Base-by-base conservation (phyloP, 2,329 filamentous ascomycete species). In the Rutstroemia sp. region DNA sequence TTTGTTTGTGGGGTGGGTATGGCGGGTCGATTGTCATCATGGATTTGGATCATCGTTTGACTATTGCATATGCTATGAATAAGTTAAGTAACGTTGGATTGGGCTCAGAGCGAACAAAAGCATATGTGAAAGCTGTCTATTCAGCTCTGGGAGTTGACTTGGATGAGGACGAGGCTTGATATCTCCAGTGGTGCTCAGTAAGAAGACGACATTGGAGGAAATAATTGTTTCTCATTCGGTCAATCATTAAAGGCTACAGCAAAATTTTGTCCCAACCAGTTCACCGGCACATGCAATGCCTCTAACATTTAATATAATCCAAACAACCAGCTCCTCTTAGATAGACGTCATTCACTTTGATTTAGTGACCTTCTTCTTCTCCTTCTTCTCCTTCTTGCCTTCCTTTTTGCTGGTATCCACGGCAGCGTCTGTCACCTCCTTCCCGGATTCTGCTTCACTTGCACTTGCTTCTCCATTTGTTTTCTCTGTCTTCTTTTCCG, bases 1-100 rank as follows among this genome's bases (percentile, higher is more conserved):
- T 65, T 3, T 71, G 69, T 46, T 75, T 70, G 55, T 77, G 76
- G 75, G 68, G 70, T 23, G 76, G 76, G 0, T 76, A 71, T 70
- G 76, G 76, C 10, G 76, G 76, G 0, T 75, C 74, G 0, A 55
- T 75, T 1, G 59, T 69, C 3, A 57, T 77, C 27, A 73, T 77
- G 68, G 76, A 78, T 60, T 41, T 71, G 5, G 72, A 75, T 34
- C 62, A 70, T 2, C 62, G 67, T 16, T 62, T 77, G 57, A 77
- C 75, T 0, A 70, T 78, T 30, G 63, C 65, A 0, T 78, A 78
- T 64, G 64, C 67, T 2, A 77, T 78, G 74, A 77, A 77, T 57
- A 73, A 70, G 54, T 75, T 77, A 73, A 64, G 21, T 39, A 23
- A 38, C 30, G 52, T 14, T 10, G 52, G 38, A 10, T 3, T 50